phyloP scores from a whole-genome alignment of 805 yeast genomes.

The Saccharomycopsis microspora region DNA sequence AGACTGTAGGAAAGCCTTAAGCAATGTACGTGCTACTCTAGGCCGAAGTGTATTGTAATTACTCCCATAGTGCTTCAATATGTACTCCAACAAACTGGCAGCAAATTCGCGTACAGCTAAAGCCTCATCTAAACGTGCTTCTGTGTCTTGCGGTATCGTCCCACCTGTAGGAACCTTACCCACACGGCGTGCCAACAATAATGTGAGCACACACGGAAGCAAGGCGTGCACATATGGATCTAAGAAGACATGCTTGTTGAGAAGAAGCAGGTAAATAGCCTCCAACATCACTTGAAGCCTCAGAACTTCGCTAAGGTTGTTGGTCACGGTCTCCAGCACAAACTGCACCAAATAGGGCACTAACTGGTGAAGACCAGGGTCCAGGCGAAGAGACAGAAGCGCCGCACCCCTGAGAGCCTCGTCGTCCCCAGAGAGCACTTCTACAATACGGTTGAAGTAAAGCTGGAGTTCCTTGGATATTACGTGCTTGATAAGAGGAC shows the following conservation, averaged over 20 bases:
- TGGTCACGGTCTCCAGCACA: constrained; percentile 89
- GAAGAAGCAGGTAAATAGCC: constrained; percentile 72
- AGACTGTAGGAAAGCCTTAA: constrained; percentile 82
- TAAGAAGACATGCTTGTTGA: constrained; percentile 74
- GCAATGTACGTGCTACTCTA: constrained; percentile 82
- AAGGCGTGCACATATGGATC: constrained; percentile 95
- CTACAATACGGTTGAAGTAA: constrained; percentile 83
- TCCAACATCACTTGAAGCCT: constrained; percentile 77
- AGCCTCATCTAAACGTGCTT: constrained; percentile 27
- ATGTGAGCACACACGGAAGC: constrained; percentile 92
- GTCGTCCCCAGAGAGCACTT: constrained; percentile 50
- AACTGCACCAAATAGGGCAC: constrained; percentile 96
- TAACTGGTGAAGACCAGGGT: constrained; percentile 92
- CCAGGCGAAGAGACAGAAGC: constrained; percentile 70
- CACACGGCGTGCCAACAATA: constrained; percentile 79
- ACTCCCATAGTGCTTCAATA: constrained; percentile 71
- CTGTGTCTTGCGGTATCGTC: constrained; percentile 6
- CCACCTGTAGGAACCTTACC: constrained; percentile 31
- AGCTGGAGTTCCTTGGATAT: constrained; percentile 88
- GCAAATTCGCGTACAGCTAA: constrained; percentile 79
- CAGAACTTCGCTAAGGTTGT: constrained; percentile 63
- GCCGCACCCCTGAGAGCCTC: constrained; percentile 68
- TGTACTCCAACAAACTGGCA: constrained; percentile 67
- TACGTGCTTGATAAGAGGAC: constrained; percentile 91
- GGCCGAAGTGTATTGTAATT: constrained; percentile 86